These are phyloP conservation scores for Microbotryomycetes sp. DNA, from an alignment of 1,284 basidiomycete genomes.

Conservation along the genomic window DNA sequence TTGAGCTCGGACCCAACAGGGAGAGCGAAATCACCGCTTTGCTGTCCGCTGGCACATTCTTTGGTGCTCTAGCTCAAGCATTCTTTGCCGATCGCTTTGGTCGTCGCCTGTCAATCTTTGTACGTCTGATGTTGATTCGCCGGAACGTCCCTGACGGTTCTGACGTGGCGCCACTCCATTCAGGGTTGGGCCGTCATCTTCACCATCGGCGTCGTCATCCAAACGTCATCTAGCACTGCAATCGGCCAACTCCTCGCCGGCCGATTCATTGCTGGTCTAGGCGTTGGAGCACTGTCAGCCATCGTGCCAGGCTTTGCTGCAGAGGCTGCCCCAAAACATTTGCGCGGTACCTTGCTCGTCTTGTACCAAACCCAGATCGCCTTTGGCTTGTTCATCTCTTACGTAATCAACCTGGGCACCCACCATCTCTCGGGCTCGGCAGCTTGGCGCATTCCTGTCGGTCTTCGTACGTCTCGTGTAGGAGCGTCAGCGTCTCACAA, in stretches of 20 bases:
- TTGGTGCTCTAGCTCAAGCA: constrained; percentile 63
- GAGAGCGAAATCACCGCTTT: constrained; percentile 71
- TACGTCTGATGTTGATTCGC: not conserved
- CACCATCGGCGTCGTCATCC: constrained; percentile 61
- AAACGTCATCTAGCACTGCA: constrained; percentile 56
- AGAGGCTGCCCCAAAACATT: constrained; percentile 65
- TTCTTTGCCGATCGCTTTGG: constrained; percentile 69
- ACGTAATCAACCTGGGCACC: constrained; percentile 63
- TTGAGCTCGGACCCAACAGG: constrained; percentile 53
- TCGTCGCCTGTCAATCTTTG: constrained; percentile 37
- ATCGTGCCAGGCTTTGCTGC: constrained; percentile 57
- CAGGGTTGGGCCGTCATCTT: constrained; percentile 60
- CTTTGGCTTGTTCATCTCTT: constrained; percentile 59
- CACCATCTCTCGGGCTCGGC: constrained; percentile 54
- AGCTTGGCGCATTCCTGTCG: constrained; percentile 55
- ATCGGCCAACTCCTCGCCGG: constrained; percentile 60
- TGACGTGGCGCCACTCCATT: constrained; percentile 60
- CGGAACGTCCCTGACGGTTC: not conserved
- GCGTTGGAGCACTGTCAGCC: constrained; percentile 69
- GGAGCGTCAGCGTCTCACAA: no score
- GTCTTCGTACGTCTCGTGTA: constrained; percentile 44
- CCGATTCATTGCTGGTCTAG: constrained; percentile 61
- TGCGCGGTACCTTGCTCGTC: constrained; percentile 64
- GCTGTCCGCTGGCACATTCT: constrained; percentile 60
- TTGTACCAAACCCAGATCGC: constrained; percentile 71